phyloP scores from a whole-genome alignment of 495 filamentous ascomycete species.

The Penicillium psychrofluorescens region DNA sequence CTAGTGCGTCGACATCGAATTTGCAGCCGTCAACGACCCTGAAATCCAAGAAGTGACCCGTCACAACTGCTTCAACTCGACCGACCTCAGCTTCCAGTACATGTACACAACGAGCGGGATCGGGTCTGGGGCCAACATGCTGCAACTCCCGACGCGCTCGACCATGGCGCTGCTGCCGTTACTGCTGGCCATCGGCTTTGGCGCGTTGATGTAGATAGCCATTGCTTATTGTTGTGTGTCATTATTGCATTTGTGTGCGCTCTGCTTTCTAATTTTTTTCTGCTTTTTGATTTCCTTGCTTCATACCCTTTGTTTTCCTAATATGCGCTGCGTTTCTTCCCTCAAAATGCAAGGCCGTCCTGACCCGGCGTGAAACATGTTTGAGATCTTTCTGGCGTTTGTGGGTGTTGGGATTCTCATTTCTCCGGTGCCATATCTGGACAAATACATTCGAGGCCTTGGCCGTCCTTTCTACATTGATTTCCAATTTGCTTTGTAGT shows the following conservation, averaged over 20 bases:
- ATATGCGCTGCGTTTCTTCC: no score
- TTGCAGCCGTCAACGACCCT: slow-evolving; percentile 62
- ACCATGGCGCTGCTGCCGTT: slow-evolving; percentile 15
- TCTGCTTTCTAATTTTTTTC: slow-evolving; percentile 2
- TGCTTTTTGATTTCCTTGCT: slow-evolving; percentile 4
- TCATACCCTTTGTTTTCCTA: slow-evolving; percentile 22
- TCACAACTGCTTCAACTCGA: slow-evolving; percentile 79
- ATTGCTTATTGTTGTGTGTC: slow-evolving; percentile 1
- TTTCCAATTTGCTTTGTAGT: no score
- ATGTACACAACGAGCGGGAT: slow-evolving; percentile 61
- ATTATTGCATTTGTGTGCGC: slow-evolving; percentile 14
- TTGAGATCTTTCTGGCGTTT: no score
- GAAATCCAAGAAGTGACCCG: slow-evolving; percentile 60
- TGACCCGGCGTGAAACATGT: no score
- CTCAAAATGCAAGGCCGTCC: no score
- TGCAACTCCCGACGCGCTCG: slow-evolving; percentile 9
- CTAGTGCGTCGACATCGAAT: slow-evolving; percentile 87
- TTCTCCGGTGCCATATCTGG: no score
- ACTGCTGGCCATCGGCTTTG: slow-evolving; percentile 14
- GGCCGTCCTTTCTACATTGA: no score
- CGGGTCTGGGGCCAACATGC: slow-evolving; percentile 35
- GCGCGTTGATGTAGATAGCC: slow-evolving; percentile 20
- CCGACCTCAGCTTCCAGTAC: slow-evolving; percentile 63
- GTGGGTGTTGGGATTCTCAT: no score
- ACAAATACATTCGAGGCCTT: no score